Evolutionary conservation across 129 eudicot species (phyloP).

Genomic region (Heracleum sosnowskyi): DNA sequence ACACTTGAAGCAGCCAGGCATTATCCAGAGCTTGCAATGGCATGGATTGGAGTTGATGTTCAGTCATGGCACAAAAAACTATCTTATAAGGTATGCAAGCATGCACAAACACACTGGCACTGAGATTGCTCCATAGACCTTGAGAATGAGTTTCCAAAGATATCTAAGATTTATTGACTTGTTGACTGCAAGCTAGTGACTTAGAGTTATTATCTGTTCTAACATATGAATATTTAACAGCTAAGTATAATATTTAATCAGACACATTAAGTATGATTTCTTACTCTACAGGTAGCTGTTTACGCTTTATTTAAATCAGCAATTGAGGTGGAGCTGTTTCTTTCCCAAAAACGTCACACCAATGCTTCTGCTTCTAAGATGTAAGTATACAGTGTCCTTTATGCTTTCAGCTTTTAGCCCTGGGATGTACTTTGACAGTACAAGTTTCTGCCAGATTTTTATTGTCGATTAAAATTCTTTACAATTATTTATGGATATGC

Average conservation of each 20-base stretch:
- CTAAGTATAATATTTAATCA: background rate
- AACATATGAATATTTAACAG: background rate
- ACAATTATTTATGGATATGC: background rate
- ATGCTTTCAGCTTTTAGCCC: background rate
- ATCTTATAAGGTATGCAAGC: conserved; percentile 61
- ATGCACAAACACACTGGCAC: background rate
- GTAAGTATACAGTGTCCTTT: conserved; percentile 47
- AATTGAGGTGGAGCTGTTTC: conserved; percentile 65
- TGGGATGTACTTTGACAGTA: conserved; percentile 8
- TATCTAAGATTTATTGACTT: conserved; percentile 1
- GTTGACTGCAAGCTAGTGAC: background rate
- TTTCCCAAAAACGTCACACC: conserved; percentile 66
- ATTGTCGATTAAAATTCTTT: background rate
- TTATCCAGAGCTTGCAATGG: conserved; percentile 64
- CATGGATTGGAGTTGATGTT: conserved; percentile 82
- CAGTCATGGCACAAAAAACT: conserved; percentile 66
- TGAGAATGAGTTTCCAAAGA: background rate
- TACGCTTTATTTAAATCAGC: conserved; percentile 67
- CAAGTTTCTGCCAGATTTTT: background rate
- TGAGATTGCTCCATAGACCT: background rate
- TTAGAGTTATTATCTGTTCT: background rate
- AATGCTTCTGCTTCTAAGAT: conserved; percentile 47
- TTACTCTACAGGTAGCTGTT: conserved; percentile 52
- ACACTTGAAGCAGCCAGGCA: conserved; percentile 34
- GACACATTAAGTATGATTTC: conserved; percentile 7